Base-by-base conservation (phyloP, 805 yeast species). In the Phaffomyces antillensis region DNA sequence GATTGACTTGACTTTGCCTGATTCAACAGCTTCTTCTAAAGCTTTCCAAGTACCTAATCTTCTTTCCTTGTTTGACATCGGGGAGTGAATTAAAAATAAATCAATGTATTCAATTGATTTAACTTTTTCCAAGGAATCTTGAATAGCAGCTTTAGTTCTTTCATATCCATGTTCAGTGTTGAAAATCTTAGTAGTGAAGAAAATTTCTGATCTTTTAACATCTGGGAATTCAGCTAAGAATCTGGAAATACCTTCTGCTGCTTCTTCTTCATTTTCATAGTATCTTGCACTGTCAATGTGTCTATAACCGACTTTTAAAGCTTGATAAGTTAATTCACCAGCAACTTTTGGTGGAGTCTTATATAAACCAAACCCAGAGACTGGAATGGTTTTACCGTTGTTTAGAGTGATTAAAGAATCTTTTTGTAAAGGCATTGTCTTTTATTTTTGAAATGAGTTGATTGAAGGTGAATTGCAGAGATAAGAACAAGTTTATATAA, bases 201-300 rank as follows among this genome's bases (percentile, higher is more conserved):
- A 72, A 13, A 77, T 52, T 31, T 82, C 81, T 33, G 70, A 69
- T 57, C 86, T 71, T 79, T 47, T 76, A 77, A 52, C 83, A 68
- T 51, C 70, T 71, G 33, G 72, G 59, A 12, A 62, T 58, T 7
- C 77, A 75, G 42, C 69, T 72, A 76, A 65, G 46, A 76, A 58
- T 50, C 73, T 75, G 45, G 69, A 64, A 45, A 79, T 59, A 8
- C 72, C 91, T 44, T 70, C 68, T 30, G 93, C 90, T n/a, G 83
- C 84, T 51, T 75, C 81, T 17, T 61, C 68, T 61, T 85, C 93
- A 59, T 83, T 82, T 5, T 73, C 73, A 60, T 84, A 84, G 41
- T 73, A 69, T 53, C 74, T 75, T 4, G 90, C 90, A 15, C 87
- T 77, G 61, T 84, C 91, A 52, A 83, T 79, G 61, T 79, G 87